Evolutionary conservation across 805 yeast genomes (phyloP), one percentile per base, ranked within the genome.

Genomic region (Kuraishia capsulata): DNA sequence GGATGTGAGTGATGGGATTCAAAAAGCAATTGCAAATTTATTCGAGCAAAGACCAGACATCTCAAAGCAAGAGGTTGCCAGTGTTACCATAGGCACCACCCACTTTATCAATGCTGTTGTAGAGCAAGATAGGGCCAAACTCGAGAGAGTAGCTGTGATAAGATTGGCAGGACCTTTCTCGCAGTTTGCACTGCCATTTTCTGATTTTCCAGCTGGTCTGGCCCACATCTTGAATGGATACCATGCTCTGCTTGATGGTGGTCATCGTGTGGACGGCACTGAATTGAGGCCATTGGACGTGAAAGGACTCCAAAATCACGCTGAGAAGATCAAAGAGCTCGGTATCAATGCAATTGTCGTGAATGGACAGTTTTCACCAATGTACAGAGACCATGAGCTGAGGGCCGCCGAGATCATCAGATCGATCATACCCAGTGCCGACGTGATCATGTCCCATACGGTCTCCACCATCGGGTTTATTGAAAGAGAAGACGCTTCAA

Each of bases 71-170:
- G 31, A 28, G 14, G 57, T 69, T 5, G 47, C 53, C 4, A 52
- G 70, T 1, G 69, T 69, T 13, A 67, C 73, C 1, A 68, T 69
- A 42, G 75, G 76, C 13, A 69, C 75, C 3, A 69, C 75, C 1
- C 75, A 69, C 42, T 69, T 69, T 50, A 67, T 69, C 47, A 69
- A 69, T 50, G 72, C 74, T 13, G 70, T 69, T 19, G 58, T 69
- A 17, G 75, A 69, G 45, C 62, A 61, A 37, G 73, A 69, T 45
- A 42, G 50, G 20, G 60, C 64, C 3, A 49, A 69, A 35, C 47
- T 69, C 36, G 69, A 64, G 14, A 53, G 46, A 35, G 71, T 68
- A 13, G 74, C 73, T 0, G 71, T 68, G 4, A 37, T 69, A n/a
- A 50, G 76, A 45, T 41, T 69, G 8, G 61, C 65, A 44, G 68